phyloP scores from a whole-genome alignment of 75 land plant genomes.

The Adiantum capillusveneris region DNA sequence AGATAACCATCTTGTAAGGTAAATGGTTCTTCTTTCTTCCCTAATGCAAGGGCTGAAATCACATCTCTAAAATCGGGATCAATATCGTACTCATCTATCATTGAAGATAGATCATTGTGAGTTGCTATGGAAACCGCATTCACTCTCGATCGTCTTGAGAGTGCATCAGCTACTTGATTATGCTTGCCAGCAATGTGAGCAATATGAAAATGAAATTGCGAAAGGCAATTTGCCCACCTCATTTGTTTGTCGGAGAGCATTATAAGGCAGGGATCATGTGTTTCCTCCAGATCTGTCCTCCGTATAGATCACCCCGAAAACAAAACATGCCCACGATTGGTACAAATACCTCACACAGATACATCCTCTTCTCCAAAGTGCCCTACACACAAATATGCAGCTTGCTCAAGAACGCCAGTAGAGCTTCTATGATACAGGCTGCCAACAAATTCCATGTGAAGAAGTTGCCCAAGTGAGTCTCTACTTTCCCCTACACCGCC shows the following conservation, averaged over 20 bases:
- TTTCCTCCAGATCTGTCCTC: not conserved
- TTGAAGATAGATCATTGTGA: not conserved
- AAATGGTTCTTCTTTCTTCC: no score
- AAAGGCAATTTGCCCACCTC: not conserved
- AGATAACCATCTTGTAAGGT: no score
- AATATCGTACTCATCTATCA: not conserved
- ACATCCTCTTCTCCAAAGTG: not conserved
- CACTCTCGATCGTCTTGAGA: no score
- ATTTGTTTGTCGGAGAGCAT: not conserved
- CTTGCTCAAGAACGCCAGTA: not conserved
- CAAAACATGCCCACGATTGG: not conserved
- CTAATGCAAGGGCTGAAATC: no score
- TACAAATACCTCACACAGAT: not conserved
- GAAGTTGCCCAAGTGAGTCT: not conserved
- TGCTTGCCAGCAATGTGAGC: not conserved
- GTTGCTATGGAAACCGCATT: not conserved
- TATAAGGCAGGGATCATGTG: not conserved
- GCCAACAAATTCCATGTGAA: not conserved
- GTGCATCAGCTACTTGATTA: no score
- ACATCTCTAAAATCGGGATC: no score
- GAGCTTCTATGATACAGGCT: not conserved
- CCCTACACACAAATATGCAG: not conserved
- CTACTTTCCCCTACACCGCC: not conserved
- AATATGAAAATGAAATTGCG: no score
- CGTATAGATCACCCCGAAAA: not conserved